Conservation (phyloP, 2,329 filamentous ascomycete species). For the Aspergillus puulaauensis region DNA sequence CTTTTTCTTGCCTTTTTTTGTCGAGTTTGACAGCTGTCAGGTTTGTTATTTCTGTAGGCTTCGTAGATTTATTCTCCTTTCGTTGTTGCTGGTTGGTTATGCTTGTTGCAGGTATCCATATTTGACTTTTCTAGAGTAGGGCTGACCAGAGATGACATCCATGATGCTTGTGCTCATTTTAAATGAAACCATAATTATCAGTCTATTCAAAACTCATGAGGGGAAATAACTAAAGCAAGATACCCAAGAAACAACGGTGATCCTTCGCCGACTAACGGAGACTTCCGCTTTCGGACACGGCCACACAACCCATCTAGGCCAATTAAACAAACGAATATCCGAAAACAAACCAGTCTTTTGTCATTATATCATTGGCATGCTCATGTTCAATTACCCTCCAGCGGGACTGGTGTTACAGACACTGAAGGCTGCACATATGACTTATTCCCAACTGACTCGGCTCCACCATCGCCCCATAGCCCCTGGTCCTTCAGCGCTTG, state of each 20-base stretch:
- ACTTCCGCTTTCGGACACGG: not conserved
- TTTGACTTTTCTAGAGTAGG: not conserved
- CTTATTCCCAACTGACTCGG: conserved; percentile 2
- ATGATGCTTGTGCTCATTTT: not conserved
- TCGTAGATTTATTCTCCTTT: not conserved
- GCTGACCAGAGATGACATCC: not conserved
- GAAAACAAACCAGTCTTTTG: not conserved
- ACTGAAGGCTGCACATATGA: not conserved
- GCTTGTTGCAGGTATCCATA: too few relatives aligned
- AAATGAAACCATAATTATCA: not conserved
- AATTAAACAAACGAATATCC: not conserved
- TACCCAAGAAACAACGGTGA: not conserved
- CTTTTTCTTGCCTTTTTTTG: not conserved
- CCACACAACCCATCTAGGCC: too few relatives aligned
- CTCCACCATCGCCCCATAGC: conserved; percentile 22
- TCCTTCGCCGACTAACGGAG: not conserved
- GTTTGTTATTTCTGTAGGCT: not conserved
- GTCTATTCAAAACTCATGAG: not conserved
- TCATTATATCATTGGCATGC: not conserved
- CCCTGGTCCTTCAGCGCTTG: conserved; percentile 27
- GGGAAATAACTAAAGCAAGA: not conserved
- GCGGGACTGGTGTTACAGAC: conserved; percentile 3
- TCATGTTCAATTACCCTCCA: conserved; percentile 5
- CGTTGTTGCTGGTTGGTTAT: not conserved
- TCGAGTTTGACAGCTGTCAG: not conserved